These are phyloP conservation scores for Paspalum notatum DNA, from an alignment of 176 grass and related monocot species.

Conservation along the genomic window DNA sequence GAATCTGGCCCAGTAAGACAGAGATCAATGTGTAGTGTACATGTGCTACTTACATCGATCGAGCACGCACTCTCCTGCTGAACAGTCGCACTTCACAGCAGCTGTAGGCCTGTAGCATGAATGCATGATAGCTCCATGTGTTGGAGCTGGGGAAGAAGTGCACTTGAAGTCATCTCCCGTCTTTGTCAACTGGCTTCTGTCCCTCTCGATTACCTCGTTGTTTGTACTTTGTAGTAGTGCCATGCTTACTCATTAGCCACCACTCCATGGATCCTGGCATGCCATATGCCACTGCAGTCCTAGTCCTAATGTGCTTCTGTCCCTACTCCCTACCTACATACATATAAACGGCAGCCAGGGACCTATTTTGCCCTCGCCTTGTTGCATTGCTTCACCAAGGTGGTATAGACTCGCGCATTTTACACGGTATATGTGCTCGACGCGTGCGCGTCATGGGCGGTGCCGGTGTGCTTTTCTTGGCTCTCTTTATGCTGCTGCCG, in stretches of 20 bases:
- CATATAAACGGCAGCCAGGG: neutral
- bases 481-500: neutral
- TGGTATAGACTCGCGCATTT: neutral
- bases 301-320: neutral
- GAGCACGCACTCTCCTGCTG: conserved; percentile 22
- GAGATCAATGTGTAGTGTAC: neutral
- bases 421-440: neutral
- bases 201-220: neutral
- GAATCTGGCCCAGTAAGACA: neutral
- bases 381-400: neutral
- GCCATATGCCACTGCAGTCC: no score
- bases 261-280: neutral
- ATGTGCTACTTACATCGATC: neutral
- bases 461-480: neutral
- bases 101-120: conserved; percentile 8
- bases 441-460: neutral
- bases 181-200: conserved; percentile 37
- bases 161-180: conserved; percentile 61
- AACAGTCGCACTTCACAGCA: neutral
- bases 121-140: conserved; percentile 43
- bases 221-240: conserved; percentile 13
- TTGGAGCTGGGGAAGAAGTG: conserved; percentile 54
- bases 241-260: conserved; percentile 28
- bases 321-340: neutral
- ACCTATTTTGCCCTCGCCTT: neutral